Evolutionary conservation across 31 red algal genomes (phyloP).

Genomic region (Porphyra umbilicalis): DNA sequence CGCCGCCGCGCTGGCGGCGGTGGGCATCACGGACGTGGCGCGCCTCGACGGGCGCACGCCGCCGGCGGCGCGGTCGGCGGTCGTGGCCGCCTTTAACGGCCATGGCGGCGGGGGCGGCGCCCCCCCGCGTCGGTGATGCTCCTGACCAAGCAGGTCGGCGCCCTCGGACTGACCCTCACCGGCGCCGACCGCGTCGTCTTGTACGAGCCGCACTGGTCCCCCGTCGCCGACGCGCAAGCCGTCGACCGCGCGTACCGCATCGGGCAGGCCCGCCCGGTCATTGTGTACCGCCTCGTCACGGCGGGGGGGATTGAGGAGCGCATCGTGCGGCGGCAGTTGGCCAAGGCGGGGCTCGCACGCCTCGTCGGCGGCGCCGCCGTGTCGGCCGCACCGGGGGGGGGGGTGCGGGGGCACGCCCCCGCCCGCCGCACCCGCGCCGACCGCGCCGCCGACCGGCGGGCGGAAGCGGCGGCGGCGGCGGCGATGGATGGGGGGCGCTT

Average conservation of each 20-base stretch:
- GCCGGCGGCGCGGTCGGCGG: background rate
- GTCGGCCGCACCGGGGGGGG: background rate
- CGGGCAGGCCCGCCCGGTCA: conserved; percentile 30
- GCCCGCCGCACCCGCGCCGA: no score
- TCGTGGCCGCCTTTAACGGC: background rate
- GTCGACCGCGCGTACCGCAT: conserved; percentile 72
- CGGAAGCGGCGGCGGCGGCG: background rate
- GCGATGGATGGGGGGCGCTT: background rate
- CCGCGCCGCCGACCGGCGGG: no score
- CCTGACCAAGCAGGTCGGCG: background rate
- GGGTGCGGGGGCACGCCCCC: background rate
- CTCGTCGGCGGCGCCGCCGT: background rate
- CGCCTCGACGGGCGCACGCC: background rate
- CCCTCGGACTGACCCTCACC: conserved; percentile 56
- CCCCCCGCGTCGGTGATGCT: background rate
- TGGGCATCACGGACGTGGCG: background rate
- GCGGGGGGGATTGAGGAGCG: background rate
- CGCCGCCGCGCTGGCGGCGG: background rate
- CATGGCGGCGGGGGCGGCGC: background rate
- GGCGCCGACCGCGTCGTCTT: conserved; percentile 43
- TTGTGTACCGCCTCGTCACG: conserved; percentile 25
- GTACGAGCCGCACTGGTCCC: conserved; percentile 82
- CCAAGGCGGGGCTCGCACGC: background rate
- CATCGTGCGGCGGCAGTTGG: background rate
- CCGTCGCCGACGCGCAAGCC: conserved; percentile 69